Conservation (phyloP, 176 grass and related monocot species). For the Aechmea fasciata region DNA sequence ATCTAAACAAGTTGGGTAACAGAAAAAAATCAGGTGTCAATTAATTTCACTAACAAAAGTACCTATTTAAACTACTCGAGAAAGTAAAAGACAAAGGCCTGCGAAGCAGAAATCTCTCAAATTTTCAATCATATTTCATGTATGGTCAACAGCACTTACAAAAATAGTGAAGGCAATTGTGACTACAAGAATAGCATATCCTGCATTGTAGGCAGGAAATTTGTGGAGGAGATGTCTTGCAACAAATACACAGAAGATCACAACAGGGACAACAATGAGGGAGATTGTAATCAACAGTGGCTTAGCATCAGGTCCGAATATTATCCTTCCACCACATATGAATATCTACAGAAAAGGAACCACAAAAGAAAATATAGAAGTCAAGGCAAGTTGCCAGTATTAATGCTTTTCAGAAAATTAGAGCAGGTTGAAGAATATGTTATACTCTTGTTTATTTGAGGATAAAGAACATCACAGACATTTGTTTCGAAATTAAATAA, state of each 20-base stretch:
- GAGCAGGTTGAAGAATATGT: too few relatives aligned
- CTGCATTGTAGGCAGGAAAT: constrained; percentile 49
- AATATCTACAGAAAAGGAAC: constrained; percentile 51
- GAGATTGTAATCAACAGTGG: constrained; percentile 55
- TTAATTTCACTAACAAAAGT: constrained; percentile 3
- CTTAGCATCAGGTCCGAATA: constrained; percentile 79
- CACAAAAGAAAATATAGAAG: constrained; percentile 4
- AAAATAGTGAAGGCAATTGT: constrained; percentile 45
- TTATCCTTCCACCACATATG: constrained; percentile 59
- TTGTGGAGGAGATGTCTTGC: constrained; percentile 55
- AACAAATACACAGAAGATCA: constrained; percentile 73
- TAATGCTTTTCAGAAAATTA: too few relatives aligned
- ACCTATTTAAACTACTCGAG: background rate
- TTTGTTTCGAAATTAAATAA: too few relatives aligned
- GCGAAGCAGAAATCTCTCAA: background rate
- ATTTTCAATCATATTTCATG: background rate
- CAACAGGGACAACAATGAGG: constrained; percentile 57
- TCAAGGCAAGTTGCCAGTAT: too few relatives aligned
- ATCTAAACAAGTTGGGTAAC: background rate
- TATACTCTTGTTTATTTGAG: background rate
- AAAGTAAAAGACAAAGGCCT: background rate
- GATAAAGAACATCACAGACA: too few relatives aligned
- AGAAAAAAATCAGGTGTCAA: background rate
- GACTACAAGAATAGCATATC: constrained; percentile 49
- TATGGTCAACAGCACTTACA: constrained; percentile 35